These are phyloP conservation scores for Malus hybrid DNA, from an alignment of 331 rosid species.

Conservation along the genomic window DNA sequence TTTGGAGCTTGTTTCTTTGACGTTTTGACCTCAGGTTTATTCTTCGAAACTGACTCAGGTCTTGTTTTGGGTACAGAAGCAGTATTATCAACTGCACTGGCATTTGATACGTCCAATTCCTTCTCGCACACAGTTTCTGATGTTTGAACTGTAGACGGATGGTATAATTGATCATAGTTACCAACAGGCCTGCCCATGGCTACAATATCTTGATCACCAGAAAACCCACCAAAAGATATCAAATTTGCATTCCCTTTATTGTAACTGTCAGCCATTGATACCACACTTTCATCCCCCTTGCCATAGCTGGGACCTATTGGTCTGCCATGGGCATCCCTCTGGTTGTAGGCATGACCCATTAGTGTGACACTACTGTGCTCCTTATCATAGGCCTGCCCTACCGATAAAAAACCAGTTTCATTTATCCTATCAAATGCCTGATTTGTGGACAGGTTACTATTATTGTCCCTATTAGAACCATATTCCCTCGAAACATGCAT, in stretches of 20 bases:
- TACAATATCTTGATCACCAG: constrained; percentile 52
- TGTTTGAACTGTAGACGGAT: constrained; percentile 50
- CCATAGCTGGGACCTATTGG: constrained; percentile 31
- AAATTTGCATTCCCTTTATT: constrained; percentile 41
- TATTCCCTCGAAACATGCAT: constrained; percentile 28
- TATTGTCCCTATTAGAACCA: constrained; percentile 31
- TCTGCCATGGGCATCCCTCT: constrained; percentile 40
- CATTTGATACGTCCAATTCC: constrained; percentile 38
- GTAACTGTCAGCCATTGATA: constrained; percentile 39
- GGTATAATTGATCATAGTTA: constrained; percentile 39
- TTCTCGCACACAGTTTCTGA: constrained; percentile 34
- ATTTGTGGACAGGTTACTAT: constrained; percentile 29
- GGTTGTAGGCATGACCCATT: constrained; percentile 43
- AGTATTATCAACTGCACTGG: constrained; percentile 27
- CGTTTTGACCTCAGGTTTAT: constrained; percentile 45
- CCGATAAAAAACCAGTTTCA: constrained; percentile 33
- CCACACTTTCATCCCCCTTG: constrained; percentile 30
- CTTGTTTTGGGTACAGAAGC: constrained; percentile 33
- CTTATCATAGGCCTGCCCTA: constrained; percentile 45
- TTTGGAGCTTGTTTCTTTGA: constrained; percentile 78
- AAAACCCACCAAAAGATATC: constrained; percentile 57
- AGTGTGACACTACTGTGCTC: constrained; percentile 31
- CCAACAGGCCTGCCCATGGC: constrained; percentile 40
- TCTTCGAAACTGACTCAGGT: constrained; percentile 42
- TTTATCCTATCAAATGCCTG: constrained; percentile 35